Percentiles rank a stretch among this genome's conserved stretches.
Evolutionary conservation across 495 filamentous ascomycete species (phyloP).

Genomic region (Neurospora tetrasperma): DNA sequence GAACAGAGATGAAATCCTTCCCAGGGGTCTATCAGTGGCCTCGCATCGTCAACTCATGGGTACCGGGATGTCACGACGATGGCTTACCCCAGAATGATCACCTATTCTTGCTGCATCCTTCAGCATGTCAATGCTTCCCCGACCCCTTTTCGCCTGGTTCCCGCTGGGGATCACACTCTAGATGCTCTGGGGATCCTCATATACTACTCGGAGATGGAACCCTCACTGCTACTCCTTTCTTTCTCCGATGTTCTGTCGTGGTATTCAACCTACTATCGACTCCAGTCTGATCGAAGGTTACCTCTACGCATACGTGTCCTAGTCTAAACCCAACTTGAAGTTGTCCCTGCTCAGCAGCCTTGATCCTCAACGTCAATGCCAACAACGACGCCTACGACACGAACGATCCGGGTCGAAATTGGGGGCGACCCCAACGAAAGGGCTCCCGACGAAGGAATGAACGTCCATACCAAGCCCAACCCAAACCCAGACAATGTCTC

Average conservation of each 20-base stretch:
- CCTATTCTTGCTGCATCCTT: background rate
- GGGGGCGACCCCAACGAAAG: background rate
- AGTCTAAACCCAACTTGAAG: background rate
- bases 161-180: background rate
- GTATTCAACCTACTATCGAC: background rate
- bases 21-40: background rate
- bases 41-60: background rate
- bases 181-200: background rate
- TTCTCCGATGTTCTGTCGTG: background rate
- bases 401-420: background rate
- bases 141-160: background rate
- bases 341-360: background rate
- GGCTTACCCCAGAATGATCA: background rate
- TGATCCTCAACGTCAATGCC: background rate
- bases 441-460: background rate
- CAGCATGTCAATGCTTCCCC: background rate
- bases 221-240: background rate
- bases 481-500: constrained; percentile 8
- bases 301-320: background rate
- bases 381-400: background rate
- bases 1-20: background rate
- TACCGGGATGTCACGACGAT: background rate
- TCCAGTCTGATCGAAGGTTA: background rate
- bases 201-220: background rate
- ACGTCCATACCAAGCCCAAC: background rate